These are phyloP conservation scores for Neurospora discreta DNA, from an alignment of 495 filamentous ascomycete genomes.

Conservation along the genomic window DNA sequence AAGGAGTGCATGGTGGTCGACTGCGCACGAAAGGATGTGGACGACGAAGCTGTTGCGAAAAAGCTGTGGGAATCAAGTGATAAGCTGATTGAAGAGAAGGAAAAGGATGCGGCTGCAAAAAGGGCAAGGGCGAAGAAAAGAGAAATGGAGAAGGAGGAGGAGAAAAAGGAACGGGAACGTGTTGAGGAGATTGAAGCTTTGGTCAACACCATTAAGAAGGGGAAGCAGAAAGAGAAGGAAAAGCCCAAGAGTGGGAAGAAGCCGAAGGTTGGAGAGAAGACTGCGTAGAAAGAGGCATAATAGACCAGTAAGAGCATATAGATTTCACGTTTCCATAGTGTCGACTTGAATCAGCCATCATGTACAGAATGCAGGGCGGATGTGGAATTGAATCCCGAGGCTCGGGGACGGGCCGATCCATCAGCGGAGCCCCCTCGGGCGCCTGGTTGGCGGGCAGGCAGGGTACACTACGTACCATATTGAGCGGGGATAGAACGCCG, in stretches of 20 bases:
- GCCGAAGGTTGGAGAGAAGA: conserved; percentile 10
- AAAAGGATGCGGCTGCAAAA: conserved; percentile 74
- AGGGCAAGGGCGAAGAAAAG: conserved; percentile 48
- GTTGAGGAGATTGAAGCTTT: conserved; percentile 35
- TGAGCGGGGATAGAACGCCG: conserved; percentile 3
- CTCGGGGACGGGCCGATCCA: background rate
- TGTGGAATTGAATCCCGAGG: background rate
- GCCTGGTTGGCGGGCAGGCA: background rate
- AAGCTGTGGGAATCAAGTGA: conserved; percentile 82
- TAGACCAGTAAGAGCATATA: background rate
- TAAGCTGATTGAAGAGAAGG: conserved; percentile 66
- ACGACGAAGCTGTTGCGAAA: conserved; percentile 66
- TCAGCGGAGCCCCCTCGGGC: background rate
- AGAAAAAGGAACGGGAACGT: conserved; percentile 27
- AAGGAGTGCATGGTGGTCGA: conserved; percentile 80
- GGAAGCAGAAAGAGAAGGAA: conserved; percentile 26
- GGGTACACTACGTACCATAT: background rate
- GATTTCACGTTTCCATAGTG: background rate
- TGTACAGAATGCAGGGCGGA: background rate
- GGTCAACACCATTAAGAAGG: conserved; percentile 28
- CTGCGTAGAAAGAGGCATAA: conserved; percentile 3
- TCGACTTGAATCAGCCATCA: background rate
- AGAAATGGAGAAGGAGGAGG: conserved; percentile 30
- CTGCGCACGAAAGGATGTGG: conserved; percentile 60
- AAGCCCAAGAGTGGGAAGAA: conserved; percentile 13